A percentile compares a stretch with the other conserved stretches of the same genome.
phyloP scores from a whole-genome alignment of 108 stramenopile species.

The Nitzschia sp. region DNA sequence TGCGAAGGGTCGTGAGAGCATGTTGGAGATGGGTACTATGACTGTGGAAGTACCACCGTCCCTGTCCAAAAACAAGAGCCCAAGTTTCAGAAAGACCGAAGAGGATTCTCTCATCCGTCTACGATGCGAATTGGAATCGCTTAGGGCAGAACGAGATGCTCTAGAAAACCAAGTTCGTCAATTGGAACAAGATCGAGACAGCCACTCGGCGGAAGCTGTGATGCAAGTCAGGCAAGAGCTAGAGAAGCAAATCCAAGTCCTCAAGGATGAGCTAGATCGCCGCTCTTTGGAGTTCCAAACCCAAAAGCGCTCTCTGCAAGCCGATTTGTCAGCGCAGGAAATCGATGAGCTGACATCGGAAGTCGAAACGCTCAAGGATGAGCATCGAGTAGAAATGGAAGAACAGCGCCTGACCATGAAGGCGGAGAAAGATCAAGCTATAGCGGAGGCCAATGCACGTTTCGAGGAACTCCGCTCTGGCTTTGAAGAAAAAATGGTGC shows the following conservation, averaged over 20 bases:
- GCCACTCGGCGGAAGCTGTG: background rate
- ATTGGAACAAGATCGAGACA: background rate
- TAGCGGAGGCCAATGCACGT: background rate
- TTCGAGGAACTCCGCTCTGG: conserved; percentile 3
- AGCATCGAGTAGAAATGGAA: background rate
- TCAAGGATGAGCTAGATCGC: conserved; percentile 7
- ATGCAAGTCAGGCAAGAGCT: background rate
- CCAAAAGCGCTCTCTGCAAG: conserved; percentile 3
- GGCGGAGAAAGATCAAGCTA: background rate
- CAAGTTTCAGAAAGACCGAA: background rate
- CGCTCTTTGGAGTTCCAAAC: conserved; percentile 1
- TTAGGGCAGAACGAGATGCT: conserved; percentile 2
- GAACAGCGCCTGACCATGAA: background rate
- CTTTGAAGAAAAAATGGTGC: conserved; percentile 16
- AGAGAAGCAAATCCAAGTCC: background rate
- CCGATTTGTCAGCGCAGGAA: conserved; percentile 16
- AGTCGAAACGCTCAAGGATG: conserved; percentile 24
- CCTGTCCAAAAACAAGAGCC: background rate
- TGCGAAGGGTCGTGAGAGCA: conserved; percentile 1
- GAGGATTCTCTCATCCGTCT: background rate
- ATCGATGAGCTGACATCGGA: conserved; percentile 25
- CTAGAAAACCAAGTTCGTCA: background rate
- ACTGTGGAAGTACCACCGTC: background rate
- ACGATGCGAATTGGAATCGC: conserved; percentile 7
- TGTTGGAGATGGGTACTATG: conserved; percentile 8